phyloP scores from a whole-genome alignment of 805 yeast genomes.

The Candida sphagnicola region DNA sequence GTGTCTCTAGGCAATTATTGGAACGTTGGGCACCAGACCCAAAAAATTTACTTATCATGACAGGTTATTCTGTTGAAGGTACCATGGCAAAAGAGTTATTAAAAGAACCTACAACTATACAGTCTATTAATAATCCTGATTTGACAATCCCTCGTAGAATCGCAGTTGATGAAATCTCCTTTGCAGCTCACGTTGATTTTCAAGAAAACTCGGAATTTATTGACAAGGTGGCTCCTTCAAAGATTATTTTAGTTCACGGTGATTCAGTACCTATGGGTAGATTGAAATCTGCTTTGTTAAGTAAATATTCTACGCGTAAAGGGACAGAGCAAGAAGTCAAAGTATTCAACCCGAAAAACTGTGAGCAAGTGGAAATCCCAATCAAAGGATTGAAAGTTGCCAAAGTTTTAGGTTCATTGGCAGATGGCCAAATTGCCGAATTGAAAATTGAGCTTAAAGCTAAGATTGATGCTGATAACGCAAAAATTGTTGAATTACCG shows the following conservation, averaged over 20 bases:
- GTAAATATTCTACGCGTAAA: constrained; percentile 76
- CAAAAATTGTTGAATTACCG: constrained; percentile 30
- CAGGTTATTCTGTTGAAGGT: constrained; percentile 98
- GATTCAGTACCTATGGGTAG: constrained; percentile 99
- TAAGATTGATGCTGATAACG: constrained; percentile 44
- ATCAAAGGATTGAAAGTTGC: constrained; percentile 85
- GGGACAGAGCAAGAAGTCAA: constrained; percentile 87
- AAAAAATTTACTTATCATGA: constrained; percentile 77
- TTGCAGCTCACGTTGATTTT: constrained; percentile 99
- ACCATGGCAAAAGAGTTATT: constrained; percentile 91
- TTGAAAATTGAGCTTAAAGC: constrained; percentile 53
- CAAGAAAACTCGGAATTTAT: constrained; percentile 90
- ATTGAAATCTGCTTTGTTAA: constrained; percentile 83
- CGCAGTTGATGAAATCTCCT: constrained; percentile 87
- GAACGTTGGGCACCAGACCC: constrained; percentile 99
- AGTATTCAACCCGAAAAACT: constrained; percentile 88
- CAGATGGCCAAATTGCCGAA: constrained; percentile 36
- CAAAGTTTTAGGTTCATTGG: constrained; percentile 56
- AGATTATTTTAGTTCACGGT: constrained; percentile 92
- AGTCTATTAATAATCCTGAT: constrained; percentile 78
- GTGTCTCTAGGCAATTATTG: constrained; percentile 83
- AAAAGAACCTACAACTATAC: constrained; percentile 88
- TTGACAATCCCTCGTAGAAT: constrained; percentile 81
- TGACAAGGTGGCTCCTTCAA: constrained; percentile 78
- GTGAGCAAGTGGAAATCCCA: constrained; percentile 71